phyloP scores from a whole-genome alignment of 169 alveolate species.

The Eimeria maxima region DNA sequence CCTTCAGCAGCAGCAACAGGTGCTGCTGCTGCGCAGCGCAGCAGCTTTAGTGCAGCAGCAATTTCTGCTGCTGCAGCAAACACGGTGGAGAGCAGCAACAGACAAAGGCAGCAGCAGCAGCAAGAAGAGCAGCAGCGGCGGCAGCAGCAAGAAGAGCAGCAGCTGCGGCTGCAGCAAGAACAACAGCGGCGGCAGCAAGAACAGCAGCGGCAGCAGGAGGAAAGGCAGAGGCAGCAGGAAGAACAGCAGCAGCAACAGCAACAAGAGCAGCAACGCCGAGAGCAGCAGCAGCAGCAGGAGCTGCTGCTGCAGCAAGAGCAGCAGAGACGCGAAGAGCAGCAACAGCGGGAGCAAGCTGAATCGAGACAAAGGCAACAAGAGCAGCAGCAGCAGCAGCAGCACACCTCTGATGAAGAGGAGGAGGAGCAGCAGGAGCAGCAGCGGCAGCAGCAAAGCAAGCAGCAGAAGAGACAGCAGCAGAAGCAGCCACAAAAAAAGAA shows the following conservation, averaged over 20 bases:
- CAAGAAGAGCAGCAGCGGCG: slow-evolving; percentile 13
- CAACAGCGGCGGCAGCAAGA: background rate
- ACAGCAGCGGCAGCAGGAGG: background rate
- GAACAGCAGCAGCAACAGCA: no score
- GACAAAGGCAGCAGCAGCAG: background rate
- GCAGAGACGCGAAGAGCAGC: no score
- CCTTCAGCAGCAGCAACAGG: background rate
- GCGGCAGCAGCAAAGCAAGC: no score
- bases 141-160: background rate
- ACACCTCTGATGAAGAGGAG: no score
- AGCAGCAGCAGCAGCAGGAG: background rate
- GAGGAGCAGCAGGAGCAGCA: no score
- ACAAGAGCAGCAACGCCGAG: no score
- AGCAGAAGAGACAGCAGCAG: no score
- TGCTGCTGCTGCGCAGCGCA: slow-evolving; percentile 31
- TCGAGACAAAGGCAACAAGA: no score
- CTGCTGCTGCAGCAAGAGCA: no score
- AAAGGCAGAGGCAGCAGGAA: background rate
- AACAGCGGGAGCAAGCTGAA: background rate
- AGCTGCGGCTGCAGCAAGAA: background rate
- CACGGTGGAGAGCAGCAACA: background rate
- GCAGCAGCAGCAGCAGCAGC: slow-evolving; percentile 21
- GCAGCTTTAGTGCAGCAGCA: slow-evolving; percentile 18
- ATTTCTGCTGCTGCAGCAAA: background rate
- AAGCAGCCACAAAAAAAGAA: no score